Evolutionary conservation across 495 filamentous ascomycete genomes (phyloP).

Genomic region (Tuber calosporum): DNA sequence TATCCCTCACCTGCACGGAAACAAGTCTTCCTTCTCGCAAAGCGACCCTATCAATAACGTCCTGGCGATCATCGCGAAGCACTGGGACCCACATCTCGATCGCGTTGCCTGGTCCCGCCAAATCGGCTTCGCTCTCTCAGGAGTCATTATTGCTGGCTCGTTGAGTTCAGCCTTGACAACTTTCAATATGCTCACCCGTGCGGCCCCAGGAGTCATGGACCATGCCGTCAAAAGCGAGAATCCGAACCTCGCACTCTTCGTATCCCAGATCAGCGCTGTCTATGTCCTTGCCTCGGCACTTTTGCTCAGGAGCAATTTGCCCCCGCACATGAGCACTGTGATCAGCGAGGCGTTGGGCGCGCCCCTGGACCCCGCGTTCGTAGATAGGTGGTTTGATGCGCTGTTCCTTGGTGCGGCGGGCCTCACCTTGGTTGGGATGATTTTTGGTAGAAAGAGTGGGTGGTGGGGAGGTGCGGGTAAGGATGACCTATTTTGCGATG

Average conservation of each 20-base stretch:
- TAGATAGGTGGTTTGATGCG: conserved; percentile 81
- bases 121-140: conserved; percentile 69
- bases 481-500: conserved; percentile 57
- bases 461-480: conserved; percentile 43
- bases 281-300: conserved; percentile 72
- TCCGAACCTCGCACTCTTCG: conserved; percentile 63
- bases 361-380: conserved; percentile 58
- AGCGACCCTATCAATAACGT: conserved; percentile 73
- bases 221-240: conserved; percentile 50
- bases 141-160: conserved; percentile 67
- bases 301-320: conserved; percentile 64
- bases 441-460: conserved; percentile 57
- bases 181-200: conserved; percentile 63
- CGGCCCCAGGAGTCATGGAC: conserved; percentile 58
- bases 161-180: conserved; percentile 71
- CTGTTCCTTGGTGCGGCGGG: conserved; percentile 64
- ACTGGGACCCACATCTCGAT: conserved; percentile 66
- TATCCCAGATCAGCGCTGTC: conserved; percentile 67
- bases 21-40: conserved; percentile 54
- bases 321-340: conserved; percentile 60
- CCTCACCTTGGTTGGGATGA: conserved; percentile 59
- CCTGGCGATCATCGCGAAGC: conserved; percentile 62
- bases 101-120: conserved; percentile 65
- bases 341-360: conserved; percentile 65
- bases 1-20: conserved; percentile 47